Evolutionary conservation across 306 rosid genomes (phyloP), one percentile per base, ranked within the genome.

Genomic region (Cyamopsis tetragonoloba): DNA sequence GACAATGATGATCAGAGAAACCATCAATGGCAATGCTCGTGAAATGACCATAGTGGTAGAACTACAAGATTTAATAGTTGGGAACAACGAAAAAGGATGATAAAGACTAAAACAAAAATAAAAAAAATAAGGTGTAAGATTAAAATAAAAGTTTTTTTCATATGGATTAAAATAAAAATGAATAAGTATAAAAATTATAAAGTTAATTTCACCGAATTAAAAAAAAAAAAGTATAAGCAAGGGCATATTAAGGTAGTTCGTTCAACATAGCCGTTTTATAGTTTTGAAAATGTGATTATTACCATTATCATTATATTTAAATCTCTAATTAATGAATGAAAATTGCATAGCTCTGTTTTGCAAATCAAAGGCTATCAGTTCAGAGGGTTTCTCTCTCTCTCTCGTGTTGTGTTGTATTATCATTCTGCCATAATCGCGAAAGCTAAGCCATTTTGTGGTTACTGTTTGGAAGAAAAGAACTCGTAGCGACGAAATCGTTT

Each of bases 251-350:
- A 10, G 41, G 18, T 58, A 4, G 14, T 41, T 53, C 18, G 64
- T 49, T 60, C 32, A 5, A 6, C 67, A 60, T 78, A 79, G 87
- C 86, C 81, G 88, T 79, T 84, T 79, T 71, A 66, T 76, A 68
- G 50, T 30, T 81, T 80, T 70, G 72, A 80, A 81, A 73, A 64
- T 22, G 34, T 1, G 41, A 73, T 19, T 61, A 73, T 34, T 6
- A 75, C 37, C 6, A 35, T 32, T 55, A 58, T 49, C 50, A 48
- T 42, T 4, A 7, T 14, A 68, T 61, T 50, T 60, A 68, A n/a
- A 50, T 17, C 27, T 22, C 68, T 41, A 61, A 76, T 63, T 68
- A 73, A 57, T 58, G 55, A 14, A 3, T 32, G 22, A 69, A 46
- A 51, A 62, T 23, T 54, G 23, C 24, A 70, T 61, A 56, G 28